Conservation (phyloP, 1,284 basidiomycete species). For the Cystobasidiaceae sp. region DNA sequence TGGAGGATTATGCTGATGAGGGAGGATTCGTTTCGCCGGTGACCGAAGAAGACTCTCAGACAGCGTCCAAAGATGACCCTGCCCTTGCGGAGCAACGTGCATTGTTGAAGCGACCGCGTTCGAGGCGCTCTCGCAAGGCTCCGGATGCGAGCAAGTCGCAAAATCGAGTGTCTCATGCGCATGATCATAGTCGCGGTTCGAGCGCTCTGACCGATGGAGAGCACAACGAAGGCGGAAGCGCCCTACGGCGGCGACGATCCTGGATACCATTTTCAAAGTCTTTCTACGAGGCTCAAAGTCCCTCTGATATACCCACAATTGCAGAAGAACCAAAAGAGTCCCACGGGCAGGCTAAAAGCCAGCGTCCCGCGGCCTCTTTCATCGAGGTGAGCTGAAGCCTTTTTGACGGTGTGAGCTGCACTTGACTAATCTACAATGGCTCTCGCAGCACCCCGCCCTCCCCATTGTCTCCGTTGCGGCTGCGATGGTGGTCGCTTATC, state of each 20-base stretch:
- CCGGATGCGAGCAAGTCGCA: no score
- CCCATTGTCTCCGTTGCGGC: conserved; percentile 41
- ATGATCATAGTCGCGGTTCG: no score
- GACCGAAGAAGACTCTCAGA: conserved; percentile 16
- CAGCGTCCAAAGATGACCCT: neutral
- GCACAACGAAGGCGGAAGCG: neutral
- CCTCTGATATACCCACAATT: neutral
- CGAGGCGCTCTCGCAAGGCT: no score
- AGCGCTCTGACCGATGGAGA: neutral
- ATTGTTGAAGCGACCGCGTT: conserved; percentile 3
- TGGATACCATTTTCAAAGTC: conserved; percentile 12
- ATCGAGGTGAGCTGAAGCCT: conserved; percentile 4
- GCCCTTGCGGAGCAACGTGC: neutral
- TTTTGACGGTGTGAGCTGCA: neutral
- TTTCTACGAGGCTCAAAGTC: neutral
- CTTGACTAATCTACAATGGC: neutral
- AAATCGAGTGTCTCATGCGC: no score
- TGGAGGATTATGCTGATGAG: conserved; percentile 10
- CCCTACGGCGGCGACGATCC: neutral
- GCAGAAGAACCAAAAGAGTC: neutral
- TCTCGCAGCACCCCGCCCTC: conserved; percentile 20
- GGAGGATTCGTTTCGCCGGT: conserved; percentile 20
- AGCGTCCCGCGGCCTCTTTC: conserved; percentile 13
- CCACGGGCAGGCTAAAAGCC: neutral
- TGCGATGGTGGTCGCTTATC: conserved; percentile 44